These are phyloP conservation scores for Whalleya microplaca DNA, from an alignment of 2,329 filamentous ascomycete genomes.

Conservation along the genomic window DNA sequence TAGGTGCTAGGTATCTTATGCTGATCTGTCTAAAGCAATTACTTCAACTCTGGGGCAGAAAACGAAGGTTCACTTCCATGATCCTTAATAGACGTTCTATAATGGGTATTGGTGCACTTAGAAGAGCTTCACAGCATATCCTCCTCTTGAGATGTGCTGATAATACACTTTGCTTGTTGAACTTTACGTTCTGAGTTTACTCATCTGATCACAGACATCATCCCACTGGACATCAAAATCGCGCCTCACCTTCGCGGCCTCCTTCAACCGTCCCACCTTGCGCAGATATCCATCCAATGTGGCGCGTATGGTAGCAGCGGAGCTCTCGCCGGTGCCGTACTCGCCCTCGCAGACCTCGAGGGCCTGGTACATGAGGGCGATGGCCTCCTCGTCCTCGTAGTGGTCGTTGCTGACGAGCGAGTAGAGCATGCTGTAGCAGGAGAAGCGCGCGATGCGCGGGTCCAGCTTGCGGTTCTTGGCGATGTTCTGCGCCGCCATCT, in stretches of 20 bases:
- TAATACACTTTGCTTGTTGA: conserved; percentile 23
- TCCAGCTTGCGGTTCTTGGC: conserved; percentile 3
- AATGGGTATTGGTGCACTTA: not conserved
- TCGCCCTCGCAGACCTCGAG: conserved; percentile 14
- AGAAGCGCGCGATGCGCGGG: conserved; percentile 19
- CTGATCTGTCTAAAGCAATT: no score
- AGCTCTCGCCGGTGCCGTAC: conserved; percentile 20
- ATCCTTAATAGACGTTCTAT: not conserved
- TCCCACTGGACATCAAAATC: conserved; percentile 23
- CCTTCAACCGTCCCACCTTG: conserved; percentile 4
- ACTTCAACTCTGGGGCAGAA: no score
- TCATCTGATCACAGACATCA: conserved; percentile 10
- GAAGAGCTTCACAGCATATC: not conserved
- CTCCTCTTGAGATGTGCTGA: conserved; percentile 12
- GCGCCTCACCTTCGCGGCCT: conserved; percentile 8
- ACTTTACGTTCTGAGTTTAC: not conserved
- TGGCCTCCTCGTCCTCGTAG: conserved; percentile 12
- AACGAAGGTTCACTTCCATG: no score
- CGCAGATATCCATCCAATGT: conserved; percentile 15
- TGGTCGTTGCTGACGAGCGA: conserved; percentile 15
- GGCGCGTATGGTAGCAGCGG: conserved; percentile 17
- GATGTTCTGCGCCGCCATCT: conserved; percentile 7
- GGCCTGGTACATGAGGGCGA: conserved; percentile 12
- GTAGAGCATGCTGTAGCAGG: conserved; percentile 23
- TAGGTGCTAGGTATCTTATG: not conserved